Conservation (phyloP, 2,329 filamentous ascomycete genomes). For the Cylindrodendrum hubeiense region DNA sequence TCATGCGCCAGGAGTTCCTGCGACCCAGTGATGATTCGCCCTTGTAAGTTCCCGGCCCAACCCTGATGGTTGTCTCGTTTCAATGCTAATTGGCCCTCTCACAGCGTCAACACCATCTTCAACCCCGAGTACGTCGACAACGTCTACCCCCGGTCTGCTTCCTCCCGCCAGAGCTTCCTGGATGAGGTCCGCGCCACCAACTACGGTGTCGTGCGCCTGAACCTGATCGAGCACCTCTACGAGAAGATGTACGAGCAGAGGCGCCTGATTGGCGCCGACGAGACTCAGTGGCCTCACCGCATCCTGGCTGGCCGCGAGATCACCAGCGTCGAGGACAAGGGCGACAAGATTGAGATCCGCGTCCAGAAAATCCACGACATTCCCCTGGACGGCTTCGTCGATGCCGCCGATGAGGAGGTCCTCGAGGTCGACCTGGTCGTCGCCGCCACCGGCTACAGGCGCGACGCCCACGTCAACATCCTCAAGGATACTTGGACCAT, state of each 20-base stretch:
- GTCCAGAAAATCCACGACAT: constrained; percentile 63
- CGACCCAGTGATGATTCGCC: constrained; percentile 95
- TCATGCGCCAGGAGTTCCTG: constrained; percentile 87
- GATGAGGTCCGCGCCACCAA: constrained; percentile 86
- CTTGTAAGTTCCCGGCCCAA: constrained; percentile 72
- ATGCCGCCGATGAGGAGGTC: constrained; percentile 63
- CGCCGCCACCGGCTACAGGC: constrained; percentile 87
- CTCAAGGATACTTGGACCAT: constrained; percentile 75
- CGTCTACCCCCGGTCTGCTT: constrained; percentile 76
- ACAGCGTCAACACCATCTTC: constrained; percentile 94
- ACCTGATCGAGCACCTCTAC: constrained; percentile 90
- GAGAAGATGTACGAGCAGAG: constrained; percentile 89
- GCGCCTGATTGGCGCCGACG: constrained; percentile 75
- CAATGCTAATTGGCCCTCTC: constrained; percentile 41
- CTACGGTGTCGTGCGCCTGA: constrained; percentile 93
- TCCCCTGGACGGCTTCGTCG: constrained; percentile 55
- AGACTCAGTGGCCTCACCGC: constrained; percentile 83
- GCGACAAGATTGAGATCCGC: constrained; percentile 68
- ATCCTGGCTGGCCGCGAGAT: constrained; percentile 80
- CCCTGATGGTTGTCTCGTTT: not conserved
- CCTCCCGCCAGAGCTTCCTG: constrained; percentile 71
- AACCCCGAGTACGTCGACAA: constrained; percentile 86
- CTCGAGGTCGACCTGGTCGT: constrained; percentile 85
- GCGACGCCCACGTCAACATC: constrained; percentile 83
- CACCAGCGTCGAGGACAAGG: constrained; percentile 66